phyloP scores from a whole-genome alignment of 352 stramenopile species.

The Globisporangium ultimum region DNA sequence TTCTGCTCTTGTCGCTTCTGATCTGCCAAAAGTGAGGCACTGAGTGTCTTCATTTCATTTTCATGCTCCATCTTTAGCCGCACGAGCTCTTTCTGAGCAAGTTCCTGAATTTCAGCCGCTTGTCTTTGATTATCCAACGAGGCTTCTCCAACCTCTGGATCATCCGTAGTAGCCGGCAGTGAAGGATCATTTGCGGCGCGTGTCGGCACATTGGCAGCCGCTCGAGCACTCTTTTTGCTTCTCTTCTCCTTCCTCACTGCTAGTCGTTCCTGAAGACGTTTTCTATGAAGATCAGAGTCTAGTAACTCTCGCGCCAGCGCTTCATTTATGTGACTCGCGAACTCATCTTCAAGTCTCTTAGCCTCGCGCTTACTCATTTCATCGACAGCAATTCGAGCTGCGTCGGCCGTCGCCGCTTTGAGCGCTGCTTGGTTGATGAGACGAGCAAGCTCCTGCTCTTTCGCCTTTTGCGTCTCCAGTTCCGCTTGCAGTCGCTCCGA shows the following conservation, averaged over 20 bases:
- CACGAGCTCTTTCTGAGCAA: slow-evolving; percentile 48
- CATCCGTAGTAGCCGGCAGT: slow-evolving; percentile 12
- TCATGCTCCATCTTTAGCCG: slow-evolving; percentile 59
- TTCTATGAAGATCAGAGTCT: slow-evolving; percentile 11
- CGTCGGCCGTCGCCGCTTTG: slow-evolving; percentile 22
- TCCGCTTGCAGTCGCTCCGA: slow-evolving; percentile 1
- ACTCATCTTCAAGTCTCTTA: slow-evolving; percentile 27
- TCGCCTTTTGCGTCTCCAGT: slow-evolving; percentile 3
- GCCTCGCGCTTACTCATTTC: slow-evolving; percentile 23
- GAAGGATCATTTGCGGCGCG: neutral
- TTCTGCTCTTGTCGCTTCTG: slow-evolving; percentile 63
- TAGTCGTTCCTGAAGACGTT: slow-evolving; percentile 24
- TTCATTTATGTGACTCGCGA: slow-evolving; percentile 3
- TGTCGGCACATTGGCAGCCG: slow-evolving; percentile 12
- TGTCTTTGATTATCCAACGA: slow-evolving; percentile 34
- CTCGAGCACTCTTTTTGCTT: slow-evolving; percentile 24
- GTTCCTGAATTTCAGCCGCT: slow-evolving; percentile 32
- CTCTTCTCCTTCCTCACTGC: slow-evolving; percentile 29
- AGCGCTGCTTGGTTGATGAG: slow-evolving; percentile 15
- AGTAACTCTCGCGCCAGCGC: slow-evolving; percentile 5
- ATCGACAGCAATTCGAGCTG: slow-evolving; percentile 27
- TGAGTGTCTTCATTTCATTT: slow-evolving; percentile 40
- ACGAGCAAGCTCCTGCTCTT: slow-evolving; percentile 9
- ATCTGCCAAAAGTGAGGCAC: slow-evolving; percentile 44
- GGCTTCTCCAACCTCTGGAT: too few relatives aligned